phyloP scores from a whole-genome alignment of 2,329 filamentous ascomycete genomes.

The Nigrospora oryzae region DNA sequence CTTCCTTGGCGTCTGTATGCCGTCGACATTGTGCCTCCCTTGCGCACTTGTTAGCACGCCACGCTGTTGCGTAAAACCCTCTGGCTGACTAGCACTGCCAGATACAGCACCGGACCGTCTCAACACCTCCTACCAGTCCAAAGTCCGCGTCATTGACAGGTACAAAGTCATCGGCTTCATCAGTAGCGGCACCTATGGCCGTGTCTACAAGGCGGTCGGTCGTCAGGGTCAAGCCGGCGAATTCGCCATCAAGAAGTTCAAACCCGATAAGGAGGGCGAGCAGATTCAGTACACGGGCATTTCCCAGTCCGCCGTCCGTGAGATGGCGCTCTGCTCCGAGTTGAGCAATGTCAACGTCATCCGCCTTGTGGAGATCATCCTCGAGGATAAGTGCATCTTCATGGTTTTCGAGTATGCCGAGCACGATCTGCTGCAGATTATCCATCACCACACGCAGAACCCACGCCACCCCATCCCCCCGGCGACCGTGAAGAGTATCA shows the following conservation, averaged over 20 bases:
- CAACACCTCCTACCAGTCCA: conserved; percentile 51
- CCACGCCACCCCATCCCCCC: conserved; percentile 83
- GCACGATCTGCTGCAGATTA: conserved; percentile 94
- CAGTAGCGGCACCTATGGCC: conserved; percentile 93
- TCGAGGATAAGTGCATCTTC: conserved; percentile 98
- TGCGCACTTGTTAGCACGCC: conserved; percentile 11
- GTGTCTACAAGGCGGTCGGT: conserved; percentile 90
- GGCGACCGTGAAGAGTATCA: conserved; percentile 81
- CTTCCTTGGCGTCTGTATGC: conserved; percentile 7
- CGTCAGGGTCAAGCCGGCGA: conserved; percentile 67
- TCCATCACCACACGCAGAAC: conserved; percentile 92
- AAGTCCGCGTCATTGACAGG: conserved; percentile 82
- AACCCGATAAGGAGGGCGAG: conserved; percentile 97
- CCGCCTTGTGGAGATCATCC: conserved; percentile 84
- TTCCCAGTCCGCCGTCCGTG: conserved; percentile 91
- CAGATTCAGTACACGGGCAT: conserved; percentile 92
- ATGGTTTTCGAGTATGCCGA: conserved; percentile 99
- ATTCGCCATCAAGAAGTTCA: conserved; percentile 99
- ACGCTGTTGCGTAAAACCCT: not conserved
- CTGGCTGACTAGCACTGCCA: conserved; percentile 29
- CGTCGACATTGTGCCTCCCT: conserved; percentile 5
- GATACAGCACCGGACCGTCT: conserved; percentile 43
- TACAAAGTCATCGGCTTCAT: conserved; percentile 99
- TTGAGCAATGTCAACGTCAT: conserved; percentile 85
- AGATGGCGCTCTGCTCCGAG: conserved; percentile 96